A percentile compares a stretch with the other conserved stretches of the same genome.
phyloP scores from a whole-genome alignment of 257 asterid genomes.

The Voacanga thouarsii region DNA sequence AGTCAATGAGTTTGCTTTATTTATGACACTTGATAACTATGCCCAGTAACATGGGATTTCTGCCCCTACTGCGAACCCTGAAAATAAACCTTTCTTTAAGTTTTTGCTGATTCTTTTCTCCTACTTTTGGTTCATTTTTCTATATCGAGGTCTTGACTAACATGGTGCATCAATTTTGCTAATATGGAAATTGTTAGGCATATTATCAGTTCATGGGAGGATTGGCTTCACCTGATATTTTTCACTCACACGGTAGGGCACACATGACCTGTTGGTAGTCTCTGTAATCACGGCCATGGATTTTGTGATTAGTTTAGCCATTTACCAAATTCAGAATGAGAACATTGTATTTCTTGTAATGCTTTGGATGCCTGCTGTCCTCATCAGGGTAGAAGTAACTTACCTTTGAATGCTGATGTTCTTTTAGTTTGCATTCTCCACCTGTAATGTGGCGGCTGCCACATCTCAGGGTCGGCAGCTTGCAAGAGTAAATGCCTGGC shows the following conservation, averaged over 20 bases:
- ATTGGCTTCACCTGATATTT: background rate
- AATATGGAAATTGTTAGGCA: background rate
- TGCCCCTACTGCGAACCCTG: background rate
- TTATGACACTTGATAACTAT: background rate
- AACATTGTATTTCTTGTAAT: background rate
- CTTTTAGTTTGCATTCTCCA: background rate
- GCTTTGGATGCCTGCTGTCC: background rate
- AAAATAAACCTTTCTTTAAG: background rate
- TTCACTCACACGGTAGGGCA: background rate
- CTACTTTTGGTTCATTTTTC: background rate
- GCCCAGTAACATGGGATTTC: background rate
- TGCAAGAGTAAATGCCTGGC: no score
- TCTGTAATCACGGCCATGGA: background rate
- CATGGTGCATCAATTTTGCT: no score
- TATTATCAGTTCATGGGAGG: no score
- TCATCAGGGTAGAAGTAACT: background rate
- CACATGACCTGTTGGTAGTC: background rate
- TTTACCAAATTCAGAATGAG: background rate
- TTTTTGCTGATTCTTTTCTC: background rate
- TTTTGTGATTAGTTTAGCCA: background rate
- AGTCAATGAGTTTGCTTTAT: background rate
- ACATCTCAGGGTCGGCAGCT: no score
- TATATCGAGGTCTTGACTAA: background rate
- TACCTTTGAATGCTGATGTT: background rate
- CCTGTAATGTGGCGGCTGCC: background rate